A percentile compares a stretch with the other conserved stretches of the same genome.
Evolutionary conservation across 805 yeast species (phyloP).

Genomic region (Spathaspora passalidarum): DNA sequence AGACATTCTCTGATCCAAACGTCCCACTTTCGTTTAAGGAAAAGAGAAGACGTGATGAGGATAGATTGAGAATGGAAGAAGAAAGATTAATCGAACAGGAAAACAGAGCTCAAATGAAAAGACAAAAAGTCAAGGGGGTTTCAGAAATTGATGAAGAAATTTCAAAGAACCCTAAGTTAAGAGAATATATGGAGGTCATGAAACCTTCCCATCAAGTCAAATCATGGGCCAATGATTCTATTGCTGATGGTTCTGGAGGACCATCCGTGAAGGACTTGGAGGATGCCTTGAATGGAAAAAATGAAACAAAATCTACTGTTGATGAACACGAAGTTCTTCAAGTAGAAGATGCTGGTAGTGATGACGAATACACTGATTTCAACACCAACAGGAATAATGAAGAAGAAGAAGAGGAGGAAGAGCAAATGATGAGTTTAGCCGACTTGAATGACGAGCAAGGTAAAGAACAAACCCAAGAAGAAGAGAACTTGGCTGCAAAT

Average conservation of each 20-base stretch:
- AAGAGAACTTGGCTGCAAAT: slow-evolving; percentile 37
- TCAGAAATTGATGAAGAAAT: slow-evolving; percentile 57
- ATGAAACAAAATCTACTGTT: slow-evolving; percentile 11
- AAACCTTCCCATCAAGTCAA: slow-evolving; percentile 67
- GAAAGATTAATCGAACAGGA: slow-evolving; percentile 38
- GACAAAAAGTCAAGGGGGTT: slow-evolving; percentile 31
- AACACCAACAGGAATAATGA: slow-evolving; percentile 24
- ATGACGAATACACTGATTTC: slow-evolving; percentile 53
- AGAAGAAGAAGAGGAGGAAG: slow-evolving; percentile 41
- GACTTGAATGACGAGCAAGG: slow-evolving; percentile 21
- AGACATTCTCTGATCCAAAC: slow-evolving; percentile 77
- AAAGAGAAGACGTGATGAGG: slow-evolving; percentile 45
- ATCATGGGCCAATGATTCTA: slow-evolving; percentile 72
- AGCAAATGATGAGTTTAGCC: slow-evolving; percentile 46
- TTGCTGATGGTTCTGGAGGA: slow-evolving; percentile 44
- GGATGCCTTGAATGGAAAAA: slow-evolving; percentile 33
- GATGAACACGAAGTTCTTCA: slow-evolving; percentile 31
- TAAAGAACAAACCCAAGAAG: slow-evolving; percentile 12
- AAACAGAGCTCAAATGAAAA: slow-evolving; percentile 38
- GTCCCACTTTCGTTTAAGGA: slow-evolving; percentile 61
- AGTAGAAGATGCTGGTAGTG: slow-evolving; percentile 44
- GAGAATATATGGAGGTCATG: slow-evolving; percentile 81
- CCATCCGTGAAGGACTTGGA: slow-evolving; percentile 45
- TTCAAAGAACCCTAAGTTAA: slow-evolving; percentile 60
- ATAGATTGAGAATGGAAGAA: slow-evolving; percentile 37